Evolutionary conservation across 176 grass and related monocot genomes (phyloP).

Genomic region (Calamus simplicifolius): DNA sequence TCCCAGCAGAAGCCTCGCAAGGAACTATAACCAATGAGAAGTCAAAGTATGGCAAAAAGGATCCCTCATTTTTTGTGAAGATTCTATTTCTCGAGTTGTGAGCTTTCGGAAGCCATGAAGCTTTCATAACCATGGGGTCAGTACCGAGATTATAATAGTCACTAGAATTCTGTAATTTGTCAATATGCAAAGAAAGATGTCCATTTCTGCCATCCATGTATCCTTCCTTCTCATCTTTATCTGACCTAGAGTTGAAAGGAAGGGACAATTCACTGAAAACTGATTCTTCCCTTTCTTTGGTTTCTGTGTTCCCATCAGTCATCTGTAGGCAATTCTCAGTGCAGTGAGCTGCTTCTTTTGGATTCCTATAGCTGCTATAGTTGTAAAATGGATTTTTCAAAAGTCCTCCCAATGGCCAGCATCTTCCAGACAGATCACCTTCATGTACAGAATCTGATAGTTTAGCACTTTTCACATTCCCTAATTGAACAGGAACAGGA

Average conservation of each 20-base stretch:
- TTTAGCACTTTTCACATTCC: slow-evolving; percentile 20
- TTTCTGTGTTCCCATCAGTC: slow-evolving; percentile 12
- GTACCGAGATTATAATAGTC: slow-evolving; percentile 51
- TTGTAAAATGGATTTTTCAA: slow-evolving; percentile 31
- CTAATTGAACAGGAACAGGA: background rate
- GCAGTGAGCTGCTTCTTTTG: slow-evolving; percentile 3
- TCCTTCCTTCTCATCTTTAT: slow-evolving; percentile 1
- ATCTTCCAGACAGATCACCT: slow-evolving; percentile 32
- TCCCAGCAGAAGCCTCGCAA: slow-evolving; percentile 49
- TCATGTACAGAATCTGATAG: slow-evolving; percentile 26
- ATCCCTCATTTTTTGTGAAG: slow-evolving; percentile 21
- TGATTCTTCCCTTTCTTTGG: slow-evolving; percentile 29
- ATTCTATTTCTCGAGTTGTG: slow-evolving; percentile 24
- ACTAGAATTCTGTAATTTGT: slow-evolving; percentile 25
- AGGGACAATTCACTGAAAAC: slow-evolving; percentile 15
- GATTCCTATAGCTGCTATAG: background rate
- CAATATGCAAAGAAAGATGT: slow-evolving; percentile 19
- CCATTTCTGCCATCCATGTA: slow-evolving; percentile 18
- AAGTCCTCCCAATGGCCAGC: slow-evolving; percentile 47
- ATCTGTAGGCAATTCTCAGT: slow-evolving; percentile 12
- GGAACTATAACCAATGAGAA: slow-evolving; percentile 71
- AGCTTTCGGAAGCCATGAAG: slow-evolving; percentile 18
- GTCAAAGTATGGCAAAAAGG: slow-evolving; percentile 41
- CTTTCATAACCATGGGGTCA: slow-evolving; percentile 65
- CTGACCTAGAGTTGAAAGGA: slow-evolving; percentile 35